Evolutionary conservation across 805 yeast genomes (phyloP).

Genomic region (Myxozyma neglecta): DNA sequence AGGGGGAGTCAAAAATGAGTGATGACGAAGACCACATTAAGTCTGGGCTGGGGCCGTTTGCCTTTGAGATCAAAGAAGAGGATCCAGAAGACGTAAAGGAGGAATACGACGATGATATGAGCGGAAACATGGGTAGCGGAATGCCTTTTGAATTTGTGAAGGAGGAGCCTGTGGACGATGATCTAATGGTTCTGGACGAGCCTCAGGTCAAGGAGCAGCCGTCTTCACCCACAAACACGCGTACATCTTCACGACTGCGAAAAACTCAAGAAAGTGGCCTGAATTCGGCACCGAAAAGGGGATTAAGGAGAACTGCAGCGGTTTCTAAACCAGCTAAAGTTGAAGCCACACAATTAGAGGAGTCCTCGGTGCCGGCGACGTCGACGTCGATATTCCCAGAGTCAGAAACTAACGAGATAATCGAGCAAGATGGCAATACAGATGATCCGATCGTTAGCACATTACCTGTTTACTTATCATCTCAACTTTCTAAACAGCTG

Average conservation of each 20-base stretch:
- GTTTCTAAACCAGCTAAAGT: background rate
- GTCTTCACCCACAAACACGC: background rate
- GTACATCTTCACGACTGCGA: background rate
- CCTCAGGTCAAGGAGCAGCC: conserved; percentile 1
- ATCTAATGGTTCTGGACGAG: conserved; percentile 1
- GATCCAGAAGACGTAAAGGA: conserved; percentile 1
- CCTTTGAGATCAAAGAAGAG: conserved; percentile 12
- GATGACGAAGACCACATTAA: background rate
- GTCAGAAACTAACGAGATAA: background rate
- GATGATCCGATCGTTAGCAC: conserved; percentile 64
- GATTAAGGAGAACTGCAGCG: background rate
- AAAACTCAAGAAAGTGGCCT: background rate
- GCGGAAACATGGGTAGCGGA: background rate
- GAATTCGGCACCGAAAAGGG: background rate
- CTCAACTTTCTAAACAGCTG: conserved; percentile 38
- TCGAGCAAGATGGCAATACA: conserved; percentile 20
- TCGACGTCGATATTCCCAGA: no score
- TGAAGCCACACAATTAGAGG: background rate
- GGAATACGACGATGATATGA: background rate
- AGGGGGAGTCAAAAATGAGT: background rate
- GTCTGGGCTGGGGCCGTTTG: background rate
- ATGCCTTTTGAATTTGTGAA: conserved; percentile 1
- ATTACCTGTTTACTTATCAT: conserved; percentile 55
- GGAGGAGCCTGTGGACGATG: conserved; percentile 11
- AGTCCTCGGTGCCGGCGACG: no score